These are phyloP conservation scores for Trichoderma oligosporum DNA, from an alignment of 2,329 filamentous ascomycete species.

Conservation along the genomic window DNA sequence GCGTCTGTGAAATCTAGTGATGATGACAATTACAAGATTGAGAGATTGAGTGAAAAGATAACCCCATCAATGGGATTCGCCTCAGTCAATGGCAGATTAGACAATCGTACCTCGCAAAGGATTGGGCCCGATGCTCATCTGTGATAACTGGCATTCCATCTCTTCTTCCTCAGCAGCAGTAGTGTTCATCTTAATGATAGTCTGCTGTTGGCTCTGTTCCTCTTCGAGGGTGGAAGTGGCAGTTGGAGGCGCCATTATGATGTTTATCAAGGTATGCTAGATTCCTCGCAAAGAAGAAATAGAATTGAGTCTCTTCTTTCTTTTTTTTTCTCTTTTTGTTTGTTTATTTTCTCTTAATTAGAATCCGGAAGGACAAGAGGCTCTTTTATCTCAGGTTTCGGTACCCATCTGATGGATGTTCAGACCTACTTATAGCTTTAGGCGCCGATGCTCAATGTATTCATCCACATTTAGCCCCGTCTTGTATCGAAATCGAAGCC, in stretches of 20 bases:
- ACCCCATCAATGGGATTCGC: too few species aligned
- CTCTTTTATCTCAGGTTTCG: background rate
- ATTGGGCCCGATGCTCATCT: constrained; percentile 27
- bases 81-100: background rate
- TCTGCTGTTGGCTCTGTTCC: background rate
- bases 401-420: background rate
- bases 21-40: background rate
- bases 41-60: background rate
- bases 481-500: background rate
- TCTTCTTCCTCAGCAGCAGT: constrained; percentile 15
- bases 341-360: background rate
- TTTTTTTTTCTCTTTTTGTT: too few species aligned
- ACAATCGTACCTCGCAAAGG: constrained; percentile 22
- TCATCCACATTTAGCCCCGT: background rate
- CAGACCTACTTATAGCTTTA: background rate
- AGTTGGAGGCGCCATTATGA: constrained; percentile 21
- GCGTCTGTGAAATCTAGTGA: background rate
- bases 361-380: background rate
- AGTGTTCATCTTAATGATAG: constrained; percentile 14
- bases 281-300: background rate
- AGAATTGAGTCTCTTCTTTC: too few species aligned
- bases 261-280: background rate
- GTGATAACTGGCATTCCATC: constrained; percentile 22
- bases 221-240: constrained; percentile 14
- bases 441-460: background rate